These are phyloP conservation scores for Lotus japonicus DNA, from an alignment of 306 rosid genomes.

Conservation along the genomic window DNA sequence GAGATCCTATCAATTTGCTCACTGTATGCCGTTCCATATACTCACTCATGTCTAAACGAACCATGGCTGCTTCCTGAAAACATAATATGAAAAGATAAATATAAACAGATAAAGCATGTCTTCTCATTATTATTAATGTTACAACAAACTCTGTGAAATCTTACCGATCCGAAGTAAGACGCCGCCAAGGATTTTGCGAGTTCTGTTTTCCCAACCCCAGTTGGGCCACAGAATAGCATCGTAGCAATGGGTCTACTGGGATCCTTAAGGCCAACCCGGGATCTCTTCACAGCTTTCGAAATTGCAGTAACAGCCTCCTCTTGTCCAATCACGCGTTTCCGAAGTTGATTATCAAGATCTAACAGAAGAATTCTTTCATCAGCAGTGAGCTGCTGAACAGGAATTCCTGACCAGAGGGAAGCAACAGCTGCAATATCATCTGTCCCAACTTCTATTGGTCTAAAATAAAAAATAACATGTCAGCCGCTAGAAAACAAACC, in stretches of 20 bases:
- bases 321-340: constrained; percentile 70
- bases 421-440: constrained; percentile 77
- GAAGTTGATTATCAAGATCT: constrained; percentile 59
- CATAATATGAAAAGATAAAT: constrained; percentile 10
- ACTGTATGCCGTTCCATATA: constrained; percentile 95
- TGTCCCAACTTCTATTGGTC: constrained; percentile 51
- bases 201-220: constrained; percentile 92
- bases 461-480: constrained; percentile 23
- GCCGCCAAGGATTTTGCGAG: constrained; percentile 70
- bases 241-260: constrained; percentile 75
- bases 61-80: constrained; percentile 71
- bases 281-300: constrained; percentile 73
- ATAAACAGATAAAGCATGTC: background rate
- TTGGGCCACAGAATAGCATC: constrained; percentile 76
- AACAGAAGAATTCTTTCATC: constrained; percentile 54
- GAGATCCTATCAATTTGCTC: constrained; percentile 86
- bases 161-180: constrained; percentile 78
- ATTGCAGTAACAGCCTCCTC: constrained; percentile 75
- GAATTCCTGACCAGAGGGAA: constrained; percentile 81
- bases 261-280: constrained; percentile 71
- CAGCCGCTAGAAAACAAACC: constrained; percentile 26
- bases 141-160: constrained; percentile 10
- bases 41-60: constrained; percentile 90
- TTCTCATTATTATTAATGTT: background rate
- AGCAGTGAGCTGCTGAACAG: constrained; percentile 69